Percentiles rank a stretch among this genome's conserved stretches.
phyloP scores from a whole-genome alignment of 371 early-diverging fungal genomes.

The Saksenaea oblongispora region DNA sequence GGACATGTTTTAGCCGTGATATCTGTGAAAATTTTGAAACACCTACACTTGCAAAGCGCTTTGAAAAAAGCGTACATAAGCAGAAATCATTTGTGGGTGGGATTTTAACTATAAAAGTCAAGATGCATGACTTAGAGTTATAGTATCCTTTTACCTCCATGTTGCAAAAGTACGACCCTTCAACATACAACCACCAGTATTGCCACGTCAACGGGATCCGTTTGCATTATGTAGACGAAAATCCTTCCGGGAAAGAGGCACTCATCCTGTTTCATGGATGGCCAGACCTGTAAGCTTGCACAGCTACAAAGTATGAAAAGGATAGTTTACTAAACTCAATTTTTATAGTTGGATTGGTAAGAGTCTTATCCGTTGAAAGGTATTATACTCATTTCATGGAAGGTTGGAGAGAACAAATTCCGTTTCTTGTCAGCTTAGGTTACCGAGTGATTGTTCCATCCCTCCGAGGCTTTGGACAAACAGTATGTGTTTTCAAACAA shows the following conservation, averaged over 20 bases:
- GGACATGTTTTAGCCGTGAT: too few relatives aligned
- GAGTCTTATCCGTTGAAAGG: background rate
- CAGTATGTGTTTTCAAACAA: slow-evolving; percentile 36
- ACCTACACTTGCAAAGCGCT: too few relatives aligned
- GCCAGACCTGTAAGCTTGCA: slow-evolving; percentile 60
- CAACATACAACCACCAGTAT: slow-evolving; percentile 43
- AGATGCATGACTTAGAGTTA: background rate
- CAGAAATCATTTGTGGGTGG: too few relatives aligned
- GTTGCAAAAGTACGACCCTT: slow-evolving; percentile 39
- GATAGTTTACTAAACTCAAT: background rate
- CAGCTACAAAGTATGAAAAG: background rate
- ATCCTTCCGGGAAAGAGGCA: slow-evolving; percentile 41
- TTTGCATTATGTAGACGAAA: slow-evolving; percentile 73
- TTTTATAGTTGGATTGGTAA: slow-evolving; percentile 15
- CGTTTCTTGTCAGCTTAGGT: slow-evolving; percentile 59
- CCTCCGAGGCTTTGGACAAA: slow-evolving; percentile 71
- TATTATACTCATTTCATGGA: slow-evolving; percentile 9
- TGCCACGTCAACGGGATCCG: slow-evolving; percentile 45
- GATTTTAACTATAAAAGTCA: background rate
- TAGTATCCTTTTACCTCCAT: slow-evolving; percentile 6
- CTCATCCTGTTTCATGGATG: slow-evolving; percentile 73
- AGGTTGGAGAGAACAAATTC: slow-evolving; percentile 79
- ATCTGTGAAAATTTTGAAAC: too few relatives aligned
- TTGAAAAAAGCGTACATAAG: too few relatives aligned
- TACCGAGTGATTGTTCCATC: slow-evolving; percentile 76